Base-by-base conservation (phyloP, 305 asterid genomes). In the Fraxinus albicans region DNA sequence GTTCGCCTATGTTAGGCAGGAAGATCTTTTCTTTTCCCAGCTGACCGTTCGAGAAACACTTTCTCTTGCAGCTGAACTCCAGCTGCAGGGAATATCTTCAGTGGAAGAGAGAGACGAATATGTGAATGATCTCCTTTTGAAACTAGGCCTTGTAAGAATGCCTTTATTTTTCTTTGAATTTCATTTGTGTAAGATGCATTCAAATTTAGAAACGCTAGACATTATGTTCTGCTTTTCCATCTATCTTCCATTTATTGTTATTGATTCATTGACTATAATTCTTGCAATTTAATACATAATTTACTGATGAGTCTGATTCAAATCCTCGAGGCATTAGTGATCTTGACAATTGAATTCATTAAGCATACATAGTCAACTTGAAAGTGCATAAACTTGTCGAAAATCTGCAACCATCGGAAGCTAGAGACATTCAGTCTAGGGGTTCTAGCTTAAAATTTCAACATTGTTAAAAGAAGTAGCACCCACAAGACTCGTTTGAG, bases 11-110 rank as follows among this genome's bases (percentile, higher is more conserved):
- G 93, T 96, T 77, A 91, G 98, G 89, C 98, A 96, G 87, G 99
- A 96, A 88, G 99, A 96, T 88, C 95, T 96, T 76, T 96, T 96
- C 86, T 96, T 96, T 91, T 94, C 99, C n/a, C 99, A 96, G 90
- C 90, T 96, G 88, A 96, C 99, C 35, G 99, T 96, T 88, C 94
- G 98, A 84, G 99, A 96, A 91, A 96, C 99, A 36, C 88, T 96
- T 80, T 86, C 92, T 82, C 96, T 96, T 91, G 98, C 99, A 79
- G 96, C 97, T 83, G 98, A 96, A 85, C 96, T 96, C 84, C 99
- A 94, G 93, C 92, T 96, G 88, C 95, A 86, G 85, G 92, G 90
- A 44, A 87, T 89, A 82, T 86, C 96, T 73, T 92, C 98, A 4
- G 90, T 85, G 47, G 92, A 92, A 86, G 97, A 91, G 85, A 91